A percentile compares a stretch with the other conserved stretches of the same genome.
phyloP scores from a whole-genome alignment of 148 eudicot species.

The Camellia sinensis region DNA sequence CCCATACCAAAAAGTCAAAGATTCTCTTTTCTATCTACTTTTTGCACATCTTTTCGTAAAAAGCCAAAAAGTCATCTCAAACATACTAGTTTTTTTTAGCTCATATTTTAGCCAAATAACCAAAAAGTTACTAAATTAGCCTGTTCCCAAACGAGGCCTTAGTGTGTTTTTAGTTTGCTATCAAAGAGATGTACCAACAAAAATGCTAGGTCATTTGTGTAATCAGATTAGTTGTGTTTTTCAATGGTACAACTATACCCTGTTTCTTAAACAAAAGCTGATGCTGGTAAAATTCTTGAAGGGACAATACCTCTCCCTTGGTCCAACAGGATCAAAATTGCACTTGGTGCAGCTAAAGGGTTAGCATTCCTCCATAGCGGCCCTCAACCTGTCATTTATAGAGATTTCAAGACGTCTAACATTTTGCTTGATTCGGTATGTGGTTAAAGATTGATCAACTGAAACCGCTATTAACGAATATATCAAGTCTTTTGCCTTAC shows the following conservation, averaged over 20 bases:
- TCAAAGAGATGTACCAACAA: too few species aligned
- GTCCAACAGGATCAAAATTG: slow-evolving; percentile 87
- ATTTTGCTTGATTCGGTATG: slow-evolving; percentile 88
- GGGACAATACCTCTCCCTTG: slow-evolving; percentile 95
- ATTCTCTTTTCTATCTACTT: too few species aligned
- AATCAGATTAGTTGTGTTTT: too few species aligned
- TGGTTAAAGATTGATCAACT: background rate
- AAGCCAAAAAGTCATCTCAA: too few species aligned
- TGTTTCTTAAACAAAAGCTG: slow-evolving; percentile 5
- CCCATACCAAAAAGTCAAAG: too few species aligned
- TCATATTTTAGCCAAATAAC: too few species aligned
- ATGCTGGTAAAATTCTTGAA: slow-evolving; percentile 28
- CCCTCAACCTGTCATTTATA: slow-evolving; percentile 79
- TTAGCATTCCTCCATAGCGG: slow-evolving; percentile 86
- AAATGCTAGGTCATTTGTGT: too few species aligned
- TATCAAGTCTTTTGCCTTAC: background rate
- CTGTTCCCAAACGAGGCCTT: too few species aligned
- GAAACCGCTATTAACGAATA: background rate
- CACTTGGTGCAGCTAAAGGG: slow-evolving; percentile 94
- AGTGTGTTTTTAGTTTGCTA: too few species aligned
- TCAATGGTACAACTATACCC: slow-evolving; percentile 4
- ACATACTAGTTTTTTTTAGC: too few species aligned
- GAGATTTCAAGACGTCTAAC: slow-evolving; percentile 95
- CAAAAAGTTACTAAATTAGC: too few species aligned
- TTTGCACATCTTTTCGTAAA: too few species aligned